Base-by-base conservation (phyloP, 139 green algal genomes). In the Chlamydomonas asymmetrica region DNA sequence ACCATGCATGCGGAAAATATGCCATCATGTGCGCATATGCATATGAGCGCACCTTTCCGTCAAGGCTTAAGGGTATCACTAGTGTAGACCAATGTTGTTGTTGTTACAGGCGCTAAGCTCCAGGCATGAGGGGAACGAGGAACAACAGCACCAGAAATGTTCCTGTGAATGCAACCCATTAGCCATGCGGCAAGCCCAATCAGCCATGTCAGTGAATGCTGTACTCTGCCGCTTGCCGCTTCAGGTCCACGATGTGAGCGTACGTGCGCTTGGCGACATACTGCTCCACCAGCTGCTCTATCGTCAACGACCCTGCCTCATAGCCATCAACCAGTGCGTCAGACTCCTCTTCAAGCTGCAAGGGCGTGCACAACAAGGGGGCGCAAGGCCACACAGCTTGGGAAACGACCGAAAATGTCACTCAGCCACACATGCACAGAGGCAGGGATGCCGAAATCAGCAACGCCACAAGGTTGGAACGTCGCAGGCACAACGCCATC, bases 201-300 rank as follows among this genome's bases (percentile, higher is more conserved):
- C 45, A 10, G 13, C 45, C 45, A 52, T 45, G 61, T 2, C 13
- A 62, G n/a, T n/a, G n/a, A n/a, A n/a, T 62, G 54, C 41, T 54
- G 43, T 88, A 73, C 74, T 90, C 75, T 6, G 85, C 84, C 20
- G 86, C 84, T 59, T 92, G 88, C 20, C 83, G 73, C 78, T 91
- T 90, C 2, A 92, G 63, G 63, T 92, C 85, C 3, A 87, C 48
- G 34, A 66, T 40, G 76, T 94, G 89, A 62, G 82, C 86, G 0
- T 68, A 54, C 23, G 69, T 80, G 29, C 88, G 83, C 25, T 67
- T 48, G 50, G 77, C 63, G 6, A 85, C 45, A 56, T 93, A 90
- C 63, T 86, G 39, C 50, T 86, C 69, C 50, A 88, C 69, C 70
- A 92, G 93, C 9, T 83, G 67, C 54, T 93, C 88, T 37, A 92